These are phyloP conservation scores for Fusarium foetens DNA, from an alignment of 2,329 filamentous ascomycete species.

Conservation along the genomic window DNA sequence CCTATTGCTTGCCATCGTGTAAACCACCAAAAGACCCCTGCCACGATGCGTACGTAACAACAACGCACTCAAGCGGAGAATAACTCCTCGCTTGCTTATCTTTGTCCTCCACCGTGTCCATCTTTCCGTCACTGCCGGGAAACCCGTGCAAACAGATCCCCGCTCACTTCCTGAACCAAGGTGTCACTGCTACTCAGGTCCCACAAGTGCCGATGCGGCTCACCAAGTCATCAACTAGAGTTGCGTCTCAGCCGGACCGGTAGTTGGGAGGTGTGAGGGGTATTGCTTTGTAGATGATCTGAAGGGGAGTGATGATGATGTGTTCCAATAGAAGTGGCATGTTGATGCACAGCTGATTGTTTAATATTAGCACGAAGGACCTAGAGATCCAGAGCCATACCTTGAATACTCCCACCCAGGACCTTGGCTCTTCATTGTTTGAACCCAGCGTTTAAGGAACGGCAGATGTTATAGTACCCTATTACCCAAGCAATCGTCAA, in stretches of 20 bases:
- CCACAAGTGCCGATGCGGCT: slow-evolving; percentile 20
- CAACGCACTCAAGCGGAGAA: slow-evolving; percentile 30
- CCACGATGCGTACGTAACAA: slow-evolving; percentile 28
- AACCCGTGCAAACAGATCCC: slow-evolving; percentile 7
- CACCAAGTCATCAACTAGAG: background rate
- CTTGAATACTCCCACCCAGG: background rate
- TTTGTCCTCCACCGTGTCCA: slow-evolving; percentile 4
- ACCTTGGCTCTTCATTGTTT: background rate
- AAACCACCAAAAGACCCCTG: slow-evolving; percentile 11
- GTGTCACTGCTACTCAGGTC: background rate
- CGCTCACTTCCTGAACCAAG: background rate
- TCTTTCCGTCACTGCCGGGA: slow-evolving; percentile 21
- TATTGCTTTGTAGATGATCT: background rate
- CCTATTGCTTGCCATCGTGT: slow-evolving; percentile 20
- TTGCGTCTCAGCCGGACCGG: background rate
- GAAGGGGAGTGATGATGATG: background rate
- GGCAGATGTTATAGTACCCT: background rate
- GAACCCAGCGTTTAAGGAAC: too few relatives aligned
- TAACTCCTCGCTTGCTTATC: slow-evolving; percentile 13
- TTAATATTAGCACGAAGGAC: background rate
- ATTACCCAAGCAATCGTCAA: too few relatives aligned
- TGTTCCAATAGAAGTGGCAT: background rate
- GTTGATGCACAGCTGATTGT: background rate
- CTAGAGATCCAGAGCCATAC: background rate
- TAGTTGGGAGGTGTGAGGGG: background rate